These are phyloP conservation scores for Fusarium sacchari DNA, from an alignment of 2,329 filamentous ascomycete species.

Conservation along the genomic window DNA sequence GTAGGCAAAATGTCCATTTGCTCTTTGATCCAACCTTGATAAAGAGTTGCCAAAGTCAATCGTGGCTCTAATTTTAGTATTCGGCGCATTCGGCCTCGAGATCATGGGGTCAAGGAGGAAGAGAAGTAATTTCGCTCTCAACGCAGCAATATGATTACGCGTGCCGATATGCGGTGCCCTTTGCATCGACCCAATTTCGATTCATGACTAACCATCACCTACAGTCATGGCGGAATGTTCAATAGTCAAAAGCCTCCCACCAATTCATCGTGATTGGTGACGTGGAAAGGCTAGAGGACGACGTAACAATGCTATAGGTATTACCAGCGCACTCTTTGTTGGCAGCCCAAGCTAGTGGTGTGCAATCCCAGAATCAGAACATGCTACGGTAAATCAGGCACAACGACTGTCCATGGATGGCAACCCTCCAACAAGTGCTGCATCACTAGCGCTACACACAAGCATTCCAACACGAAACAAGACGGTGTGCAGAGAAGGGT, in stretches of 20 bases:
- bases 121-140: neutral
- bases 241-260: neutral
- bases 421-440: conserved; percentile 15
- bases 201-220: neutral
- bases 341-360: neutral
- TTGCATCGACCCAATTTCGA: neutral
- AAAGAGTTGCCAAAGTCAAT: neutral
- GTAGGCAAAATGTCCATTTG: accelerated
- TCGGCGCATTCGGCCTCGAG: accelerated
- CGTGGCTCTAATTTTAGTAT: neutral
- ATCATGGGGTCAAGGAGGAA: neutral
- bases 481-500: conserved; percentile 1
- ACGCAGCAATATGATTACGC: neutral
- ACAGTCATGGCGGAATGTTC: neutral
- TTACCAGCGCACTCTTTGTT: neutral
- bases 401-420: neutral
- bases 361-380: neutral
- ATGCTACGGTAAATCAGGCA: neutral
- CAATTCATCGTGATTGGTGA: neutral
- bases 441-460: conserved; percentile 23
- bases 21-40: accelerated
- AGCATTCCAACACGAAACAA: conserved; percentile 10
- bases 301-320: neutral
- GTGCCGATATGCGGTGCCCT: neutral
- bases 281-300: neutral